Base-by-base conservation (phyloP, 345 rosid genomes). In the Eucalyptus polyanthemos region DNA sequence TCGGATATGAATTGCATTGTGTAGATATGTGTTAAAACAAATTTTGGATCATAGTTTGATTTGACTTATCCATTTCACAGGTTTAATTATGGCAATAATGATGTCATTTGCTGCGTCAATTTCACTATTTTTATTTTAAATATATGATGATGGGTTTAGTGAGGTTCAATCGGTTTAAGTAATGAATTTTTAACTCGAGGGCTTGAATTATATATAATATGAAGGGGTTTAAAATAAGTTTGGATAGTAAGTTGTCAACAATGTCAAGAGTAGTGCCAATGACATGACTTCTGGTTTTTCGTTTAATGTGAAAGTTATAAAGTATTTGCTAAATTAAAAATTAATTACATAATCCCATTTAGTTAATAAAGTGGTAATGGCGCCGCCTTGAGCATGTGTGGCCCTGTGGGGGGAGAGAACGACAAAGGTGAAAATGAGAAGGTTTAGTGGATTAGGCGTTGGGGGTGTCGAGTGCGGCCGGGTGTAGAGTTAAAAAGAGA, bases 21-120 rank as follows among this genome's bases (percentile, higher is more conserved):
- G 2, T 19, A 9, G 24, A 53, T 19, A 53, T 19, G 56, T 3
- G 56, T 53, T 19, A 8, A 19, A 53, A 53, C 56, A 8, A 0
- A 53, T 53, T 19, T 53, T 53, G 58, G 25, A 53, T 53, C 24
- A 53, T 19, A 53, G 58, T 53, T 8, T 53, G 58, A 53, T 53
- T 53, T 53, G 58, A 53, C 58, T 53, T 53, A 53, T 53, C 25
- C 1, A 1, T 53, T 53, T 21, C 1, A 8, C 0, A 0, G 2
- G 25, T 21, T 21, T 53, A 53, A 19, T 53, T 53, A 21, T 53
- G 58, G 58, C 58, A 21, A 53, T 8, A 8, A 8, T 53, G 58
- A 53, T 8, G 25, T 53, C 58, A 53, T 53, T 8, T 21, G 25
- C 0, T 53, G 58, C 58, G 25, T 53, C 58, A 53, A 53, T 53